Conservation (phyloP, 1,284 basidiomycete genomes). For the Dichomitus squalens region DNA sequence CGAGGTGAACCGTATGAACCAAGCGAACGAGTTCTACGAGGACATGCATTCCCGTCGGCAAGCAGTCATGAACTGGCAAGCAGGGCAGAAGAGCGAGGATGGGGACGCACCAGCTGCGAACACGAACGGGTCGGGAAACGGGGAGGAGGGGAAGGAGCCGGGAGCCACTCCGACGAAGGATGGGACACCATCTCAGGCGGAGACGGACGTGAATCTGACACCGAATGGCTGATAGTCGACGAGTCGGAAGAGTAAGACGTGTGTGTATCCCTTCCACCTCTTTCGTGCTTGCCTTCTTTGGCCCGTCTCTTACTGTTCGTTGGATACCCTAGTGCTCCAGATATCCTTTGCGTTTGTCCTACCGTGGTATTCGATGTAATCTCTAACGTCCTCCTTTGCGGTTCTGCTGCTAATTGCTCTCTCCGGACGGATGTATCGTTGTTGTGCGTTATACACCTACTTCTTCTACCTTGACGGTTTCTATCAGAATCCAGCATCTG, state of each 20-base stretch:
- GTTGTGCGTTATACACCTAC: slow-evolving; percentile 22
- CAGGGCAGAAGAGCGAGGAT: slow-evolving; percentile 26
- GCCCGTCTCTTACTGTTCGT: slow-evolving; percentile 20
- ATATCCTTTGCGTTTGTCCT: slow-evolving; percentile 28
- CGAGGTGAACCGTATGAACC: slow-evolving; percentile 95
- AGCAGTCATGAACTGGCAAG: slow-evolving; percentile 53
- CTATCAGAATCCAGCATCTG: not conserved
- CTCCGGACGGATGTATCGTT: slow-evolving; percentile 16
- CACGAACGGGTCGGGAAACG: slow-evolving; percentile 68
- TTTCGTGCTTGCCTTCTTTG: slow-evolving; percentile 12
- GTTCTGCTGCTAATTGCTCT: slow-evolving; percentile 19
- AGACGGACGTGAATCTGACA: slow-evolving; percentile 74
- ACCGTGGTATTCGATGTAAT: slow-evolving; percentile 16
- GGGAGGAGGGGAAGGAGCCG: slow-evolving; percentile 52
- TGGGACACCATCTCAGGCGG: slow-evolving; percentile 70
- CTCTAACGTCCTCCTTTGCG: slow-evolving; percentile 15
- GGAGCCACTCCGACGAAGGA: slow-evolving; percentile 60
- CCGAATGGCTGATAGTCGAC: slow-evolving; percentile 84
- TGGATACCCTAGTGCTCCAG: slow-evolving; percentile 33
- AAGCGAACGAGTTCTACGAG: slow-evolving; percentile 83
- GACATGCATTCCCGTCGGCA: slow-evolving; percentile 74
- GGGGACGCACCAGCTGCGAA: slow-evolving; percentile 28
- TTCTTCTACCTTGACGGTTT: not conserved
- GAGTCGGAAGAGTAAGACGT: slow-evolving; percentile 40
- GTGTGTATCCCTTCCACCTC: slow-evolving; percentile 18